A percentile compares a stretch with the other conserved stretches of the same genome.
Evolutionary conservation across 148 eudicot species (phyloP).

Genomic region (Spergularia bocconei): DNA sequence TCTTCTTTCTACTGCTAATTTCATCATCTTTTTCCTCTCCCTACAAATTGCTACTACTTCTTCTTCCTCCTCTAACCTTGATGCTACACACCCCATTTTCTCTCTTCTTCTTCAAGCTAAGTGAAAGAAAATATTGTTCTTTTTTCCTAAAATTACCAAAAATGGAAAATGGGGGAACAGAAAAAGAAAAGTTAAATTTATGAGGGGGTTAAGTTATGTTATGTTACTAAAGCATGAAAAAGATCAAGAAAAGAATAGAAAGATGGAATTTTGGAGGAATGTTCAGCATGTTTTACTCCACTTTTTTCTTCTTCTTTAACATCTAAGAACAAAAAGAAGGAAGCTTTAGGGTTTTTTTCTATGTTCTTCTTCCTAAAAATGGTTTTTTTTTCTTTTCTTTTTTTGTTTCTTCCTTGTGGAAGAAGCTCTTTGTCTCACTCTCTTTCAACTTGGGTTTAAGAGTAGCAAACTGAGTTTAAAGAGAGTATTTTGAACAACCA

Average conservation of each 20-base stretch:
- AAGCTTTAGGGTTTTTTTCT: conserved; percentile 27
- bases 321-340: conserved; percentile 32
- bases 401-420: neutral
- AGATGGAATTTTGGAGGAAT: conserved; percentile 30
- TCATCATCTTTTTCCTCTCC: conserved; percentile 71
- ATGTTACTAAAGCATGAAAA: conserved; percentile 21
- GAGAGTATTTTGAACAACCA: conserved; percentile 33
- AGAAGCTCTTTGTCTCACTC: neutral
- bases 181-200: neutral
- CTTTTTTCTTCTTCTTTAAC: conserved; percentile 30
- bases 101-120: neutral
- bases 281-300: conserved; percentile 22
- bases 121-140: too few species aligned
- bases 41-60: conserved; percentile 82
- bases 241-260: conserved; percentile 23
- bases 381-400: neutral
- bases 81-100: conserved; percentile 91
- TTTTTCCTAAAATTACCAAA: neutral
- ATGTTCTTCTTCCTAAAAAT: conserved; percentile 18
- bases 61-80: conserved; percentile 77
- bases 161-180: neutral
- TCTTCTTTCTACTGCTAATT: conserved; percentile 80
- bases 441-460: conserved; percentile 29
- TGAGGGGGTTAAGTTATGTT: conserved; percentile 11
- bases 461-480: conserved; percentile 21